phyloP scores from a whole-genome alignment of 371 early-diverging fungal genomes.

The Mortierella sp. region DNA sequence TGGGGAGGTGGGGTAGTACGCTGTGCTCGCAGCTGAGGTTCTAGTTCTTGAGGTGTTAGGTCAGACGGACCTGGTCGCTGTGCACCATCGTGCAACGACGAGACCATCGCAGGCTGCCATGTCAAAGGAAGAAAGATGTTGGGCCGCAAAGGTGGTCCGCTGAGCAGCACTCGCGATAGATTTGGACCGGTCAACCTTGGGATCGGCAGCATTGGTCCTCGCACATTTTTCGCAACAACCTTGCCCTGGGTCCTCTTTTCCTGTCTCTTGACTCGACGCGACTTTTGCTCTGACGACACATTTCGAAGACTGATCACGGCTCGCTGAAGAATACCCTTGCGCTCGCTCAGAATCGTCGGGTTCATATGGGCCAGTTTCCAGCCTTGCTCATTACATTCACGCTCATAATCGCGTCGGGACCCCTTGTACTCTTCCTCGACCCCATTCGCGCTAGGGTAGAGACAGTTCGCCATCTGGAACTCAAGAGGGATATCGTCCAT shows the following conservation, averaged over 20 bases:
- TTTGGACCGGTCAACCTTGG: not conserved
- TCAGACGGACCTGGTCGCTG: not conserved
- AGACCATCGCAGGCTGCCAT: constrained; percentile 19
- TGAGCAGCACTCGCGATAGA: not conserved
- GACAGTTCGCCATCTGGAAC: constrained; percentile 32
- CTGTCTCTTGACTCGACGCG: constrained; percentile 38
- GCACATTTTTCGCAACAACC: not conserved
- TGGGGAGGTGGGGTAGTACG: not conserved
- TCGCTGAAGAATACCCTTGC: constrained; percentile 35
- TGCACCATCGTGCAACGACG: not conserved
- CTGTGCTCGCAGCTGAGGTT: not conserved
- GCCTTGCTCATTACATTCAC: constrained; percentile 50
- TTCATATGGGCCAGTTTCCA: constrained; percentile 46
- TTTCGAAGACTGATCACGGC: constrained; percentile 48
- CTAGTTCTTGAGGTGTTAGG: not conserved
- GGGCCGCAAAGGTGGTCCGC: not conserved
- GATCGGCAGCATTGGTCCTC: not conserved
- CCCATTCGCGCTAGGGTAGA: constrained; percentile 48
- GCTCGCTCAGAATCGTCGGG: constrained; percentile 19
- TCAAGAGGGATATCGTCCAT: constrained; percentile 6
- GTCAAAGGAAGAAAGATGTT: not conserved
- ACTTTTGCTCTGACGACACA: constrained; percentile 24
- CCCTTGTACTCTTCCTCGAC: constrained; percentile 41
- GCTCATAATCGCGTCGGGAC: constrained; percentile 39
- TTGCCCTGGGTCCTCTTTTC: constrained; percentile 11